Conservation (phyloP, 2,329 filamentous ascomycete species). For the Neonectria magnoliae region DNA sequence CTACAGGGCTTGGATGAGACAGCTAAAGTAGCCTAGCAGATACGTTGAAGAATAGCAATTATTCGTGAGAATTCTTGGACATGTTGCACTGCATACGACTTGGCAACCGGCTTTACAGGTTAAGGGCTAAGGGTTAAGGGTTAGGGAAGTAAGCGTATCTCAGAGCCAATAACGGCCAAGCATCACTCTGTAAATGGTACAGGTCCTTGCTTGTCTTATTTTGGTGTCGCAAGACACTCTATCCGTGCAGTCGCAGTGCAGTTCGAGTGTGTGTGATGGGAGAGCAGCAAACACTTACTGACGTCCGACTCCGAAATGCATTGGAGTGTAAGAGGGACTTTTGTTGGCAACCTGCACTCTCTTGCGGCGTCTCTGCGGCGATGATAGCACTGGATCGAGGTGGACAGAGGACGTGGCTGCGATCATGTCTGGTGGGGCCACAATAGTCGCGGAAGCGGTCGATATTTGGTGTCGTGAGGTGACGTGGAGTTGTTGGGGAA, state of each 20-base stretch:
- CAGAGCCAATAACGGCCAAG: not conserved
- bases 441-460: slow-evolving; percentile 5
- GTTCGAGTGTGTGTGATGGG: not conserved
- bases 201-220: not conserved
- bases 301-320: not conserved
- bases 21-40: not conserved
- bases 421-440: not conserved
- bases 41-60: no score
- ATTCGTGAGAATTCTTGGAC: not conserved
- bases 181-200: not conserved
- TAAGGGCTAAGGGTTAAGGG: not conserved
- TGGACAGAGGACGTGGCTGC: not conserved
- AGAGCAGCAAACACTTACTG: not conserved
- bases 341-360: not conserved
- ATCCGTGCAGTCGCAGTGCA: no score
- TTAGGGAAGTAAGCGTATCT: not conserved
- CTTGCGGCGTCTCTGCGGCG: not conserved
- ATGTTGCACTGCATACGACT: not conserved
- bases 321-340: not conserved
- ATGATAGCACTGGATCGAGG: slow-evolving; percentile 2
- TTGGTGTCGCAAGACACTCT: not conserved
- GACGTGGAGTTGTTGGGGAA: slow-evolving; percentile 32
- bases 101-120: no score
- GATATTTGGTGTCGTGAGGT: slow-evolving; percentile 9
- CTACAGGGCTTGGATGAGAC: slow-evolving; percentile 9